phyloP scores from a whole-genome alignment of 2,329 filamentous ascomycete genomes.

The Sordariomycetes sp. region DNA sequence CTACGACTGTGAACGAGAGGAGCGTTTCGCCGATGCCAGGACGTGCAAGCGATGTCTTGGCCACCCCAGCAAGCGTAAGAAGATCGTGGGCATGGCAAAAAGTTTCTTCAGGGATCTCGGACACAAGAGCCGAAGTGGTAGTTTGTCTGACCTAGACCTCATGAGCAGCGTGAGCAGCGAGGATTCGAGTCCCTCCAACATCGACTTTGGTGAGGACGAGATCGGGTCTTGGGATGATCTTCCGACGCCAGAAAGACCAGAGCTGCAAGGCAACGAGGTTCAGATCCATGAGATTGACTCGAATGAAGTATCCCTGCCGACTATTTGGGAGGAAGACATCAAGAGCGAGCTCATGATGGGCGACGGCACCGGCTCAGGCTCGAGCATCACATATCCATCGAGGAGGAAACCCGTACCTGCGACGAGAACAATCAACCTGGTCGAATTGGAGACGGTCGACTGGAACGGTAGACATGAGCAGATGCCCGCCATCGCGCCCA shows the following conservation, averaged over 20 bases:
- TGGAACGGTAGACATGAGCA: constrained; percentile 11
- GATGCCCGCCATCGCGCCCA: constrained; percentile 14
- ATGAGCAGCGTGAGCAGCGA: constrained; percentile 11
- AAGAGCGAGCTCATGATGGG: background rate
- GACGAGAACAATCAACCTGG: constrained; percentile 11
- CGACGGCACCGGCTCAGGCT: background rate
- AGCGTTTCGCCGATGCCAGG: constrained; percentile 39
- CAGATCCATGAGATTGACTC: constrained; percentile 47
- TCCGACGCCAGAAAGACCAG: constrained; percentile 10
- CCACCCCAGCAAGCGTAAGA: constrained; percentile 41
- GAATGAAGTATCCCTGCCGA: constrained; percentile 25
- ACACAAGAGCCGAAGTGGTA: constrained; percentile 29
- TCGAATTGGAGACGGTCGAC: constrained; percentile 14
- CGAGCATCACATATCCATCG: background rate
- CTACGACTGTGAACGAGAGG: constrained; percentile 42
- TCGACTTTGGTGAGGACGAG: constrained; percentile 18
- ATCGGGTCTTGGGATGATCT: background rate
- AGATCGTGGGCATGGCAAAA: constrained; percentile 43
- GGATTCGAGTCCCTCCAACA: constrained; percentile 30
- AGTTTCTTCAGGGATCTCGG: constrained; percentile 44
- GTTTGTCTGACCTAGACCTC: constrained; percentile 8
- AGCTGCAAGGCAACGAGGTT: constrained; percentile 39
- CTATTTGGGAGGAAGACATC: constrained; percentile 14
- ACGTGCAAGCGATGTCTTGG: constrained; percentile 39
- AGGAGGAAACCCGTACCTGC: no score